Evolutionary conservation across 768 basidiomycete species (phyloP), one percentile per base, ranked within the genome.

Genomic region (Serendipita sp.): DNA sequence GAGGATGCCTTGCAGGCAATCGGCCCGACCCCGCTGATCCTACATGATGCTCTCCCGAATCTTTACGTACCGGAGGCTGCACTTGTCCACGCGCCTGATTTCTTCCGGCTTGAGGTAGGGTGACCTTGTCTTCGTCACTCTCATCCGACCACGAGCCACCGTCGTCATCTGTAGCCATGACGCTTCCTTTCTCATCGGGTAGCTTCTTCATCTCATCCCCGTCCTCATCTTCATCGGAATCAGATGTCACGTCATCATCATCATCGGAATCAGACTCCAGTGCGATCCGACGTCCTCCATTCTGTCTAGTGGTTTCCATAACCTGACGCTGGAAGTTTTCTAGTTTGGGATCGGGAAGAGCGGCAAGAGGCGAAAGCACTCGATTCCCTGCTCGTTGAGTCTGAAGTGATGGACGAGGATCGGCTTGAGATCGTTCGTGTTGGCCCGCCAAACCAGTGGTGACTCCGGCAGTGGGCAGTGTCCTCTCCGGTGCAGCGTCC

Each of bases 21-120:
- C 48, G 48, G n/a, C 36, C 55, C 16, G 55, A 60, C 23, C 55
- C 55, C 23, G 55, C 55, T 8, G 55, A 60, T n/a, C 55, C 55
- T n/a, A 60, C 29, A 29, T 8, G 55, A 27, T 27, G 55, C 10
- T 60, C 55, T 8, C 27, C 10, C 4, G 55, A 60, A 29, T 60
- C 36, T 27, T 34, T 23, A 11, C 55, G 27, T 8, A 37, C 27
- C 10, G 55, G 27, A 37, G 27, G 27, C 18, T 27, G 27, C 13
- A 5, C 40, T 6, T 40, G 40, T 34, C 34, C 27, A n/a, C 55
- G 27, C 18, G 55, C 16, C 34, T n/a, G n/a, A n/a, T n/a, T 34
- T 29, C 34, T n/a, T 27, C 55, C 4, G 23, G 23, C 10, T 34
- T 60, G 27, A n/a, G 55, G 16, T 34, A 23, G 11, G 55, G 55